Base-by-base conservation (phyloP, 108 stramenopile genomes). In the Nitzschia palea region DNA sequence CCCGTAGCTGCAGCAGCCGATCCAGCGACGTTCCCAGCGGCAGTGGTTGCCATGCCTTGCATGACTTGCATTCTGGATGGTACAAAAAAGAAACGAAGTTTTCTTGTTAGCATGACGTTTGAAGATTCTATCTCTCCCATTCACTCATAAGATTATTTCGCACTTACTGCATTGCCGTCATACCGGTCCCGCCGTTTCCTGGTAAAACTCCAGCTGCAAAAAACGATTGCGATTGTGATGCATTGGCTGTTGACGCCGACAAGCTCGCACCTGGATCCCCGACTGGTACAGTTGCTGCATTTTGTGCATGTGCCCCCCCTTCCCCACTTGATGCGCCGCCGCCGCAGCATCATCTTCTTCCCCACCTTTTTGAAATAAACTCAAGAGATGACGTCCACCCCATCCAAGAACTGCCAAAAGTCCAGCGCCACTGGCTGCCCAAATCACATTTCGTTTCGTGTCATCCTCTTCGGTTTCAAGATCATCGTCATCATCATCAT, bases 271-370 rank as follows among this genome's bases (percentile, higher is more conserved):
- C 5, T n/a, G 47, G 47, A 48, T 48, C 47, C 47, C 47, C 47
- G 15, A 48, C 9, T 18, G 47, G 18, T 20, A 20, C 15, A 5
- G 47, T 18, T 8, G n/a, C 47, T 4, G 22, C 47, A 48, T 48
- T 20, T 4, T 48, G 47, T 4, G n/a, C n/a, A 48, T 48, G 8
- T 20, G 47, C 4, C n/a, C 18, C 47, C 15, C 4, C 18, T 4
- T 48, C 47, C 15, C 47, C 47, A 20, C 18, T 5, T 48, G 47
- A 20, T 48, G 47, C n/a, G 47, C 47, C n/a, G 15, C 47, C 8
- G 47, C 47, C 17, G 47, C 47, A 48, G 22, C n/a, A 48, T 48
- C 47, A 20, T 48, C 47, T 48, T 48, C 47, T 48, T 48, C 47
- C 4, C 47, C 47, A 20, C 47, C 47, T 20, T 48, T 10, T 12